These are phyloP conservation scores for Psophocarpus tetragonolobus DNA, from an alignment of 306 rosid species.

Conservation along the genomic window DNA sequence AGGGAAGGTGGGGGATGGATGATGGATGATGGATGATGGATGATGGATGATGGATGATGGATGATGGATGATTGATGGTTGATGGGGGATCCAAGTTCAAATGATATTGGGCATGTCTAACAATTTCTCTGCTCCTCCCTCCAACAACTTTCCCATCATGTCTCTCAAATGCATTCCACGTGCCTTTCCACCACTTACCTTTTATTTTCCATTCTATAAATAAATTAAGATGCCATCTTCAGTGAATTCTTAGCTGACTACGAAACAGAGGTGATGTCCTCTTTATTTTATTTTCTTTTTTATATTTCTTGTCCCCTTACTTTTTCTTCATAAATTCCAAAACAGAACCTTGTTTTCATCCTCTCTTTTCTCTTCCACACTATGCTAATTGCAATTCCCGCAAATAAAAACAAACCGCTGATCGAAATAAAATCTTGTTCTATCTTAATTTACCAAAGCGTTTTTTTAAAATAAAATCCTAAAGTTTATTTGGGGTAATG, in stretches of 20 bases:
- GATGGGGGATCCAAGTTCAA: no score
- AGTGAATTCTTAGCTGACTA: constrained; percentile 5
- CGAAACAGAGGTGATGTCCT: constrained; percentile 2
- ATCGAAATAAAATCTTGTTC: no score
- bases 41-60: no score
- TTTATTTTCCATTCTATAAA: neutral
- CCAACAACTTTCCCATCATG: constrained; percentile 45
- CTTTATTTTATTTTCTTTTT: neutral
- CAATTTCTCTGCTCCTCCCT: constrained; percentile 37
- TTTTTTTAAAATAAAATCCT: no score
- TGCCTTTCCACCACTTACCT: constrained; percentile 54
- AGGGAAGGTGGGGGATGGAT: neutral
- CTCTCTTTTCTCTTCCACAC: neutral
- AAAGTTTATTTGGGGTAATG: no score
- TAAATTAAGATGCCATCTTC: neutral
- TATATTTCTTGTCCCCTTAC: constrained; percentile 32
- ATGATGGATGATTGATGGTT: no score
- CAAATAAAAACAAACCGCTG: neutral
- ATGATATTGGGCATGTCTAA: neutral
- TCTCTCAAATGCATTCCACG: constrained; percentile 71
- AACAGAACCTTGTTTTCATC: neutral
- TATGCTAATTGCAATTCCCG: neutral
- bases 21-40: no score
- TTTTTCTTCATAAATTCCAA: constrained; percentile 19
- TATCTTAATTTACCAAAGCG: no score